These are phyloP conservation scores for Nicotiana sylvestris DNA, from an alignment of 257 asterid genomes.

Conservation along the genomic window DNA sequence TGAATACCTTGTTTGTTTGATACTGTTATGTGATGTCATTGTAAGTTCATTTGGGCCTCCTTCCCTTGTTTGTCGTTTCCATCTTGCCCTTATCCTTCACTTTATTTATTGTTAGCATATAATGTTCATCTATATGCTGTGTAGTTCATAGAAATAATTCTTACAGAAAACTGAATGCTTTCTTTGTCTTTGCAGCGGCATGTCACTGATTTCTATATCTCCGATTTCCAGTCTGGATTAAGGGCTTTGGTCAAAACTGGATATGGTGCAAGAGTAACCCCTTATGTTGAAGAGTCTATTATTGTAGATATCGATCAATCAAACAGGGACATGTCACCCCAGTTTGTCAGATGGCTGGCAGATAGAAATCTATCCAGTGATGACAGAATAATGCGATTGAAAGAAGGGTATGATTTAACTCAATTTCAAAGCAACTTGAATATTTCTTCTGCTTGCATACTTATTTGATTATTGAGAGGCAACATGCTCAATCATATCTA, in stretches of 20 bases:
- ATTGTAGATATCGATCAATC: constrained; percentile 55
- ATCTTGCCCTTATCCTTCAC: neutral
- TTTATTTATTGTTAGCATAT: neutral
- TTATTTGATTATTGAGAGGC: neutral
- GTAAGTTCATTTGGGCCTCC: neutral
- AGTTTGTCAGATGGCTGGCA: constrained; percentile 66
- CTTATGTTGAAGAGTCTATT: constrained; percentile 66
- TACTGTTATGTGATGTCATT: neutral
- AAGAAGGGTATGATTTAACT: constrained; percentile 54
- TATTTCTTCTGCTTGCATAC: neutral
- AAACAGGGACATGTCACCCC: constrained; percentile 44
- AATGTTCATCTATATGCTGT: neutral
- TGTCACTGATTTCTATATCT: constrained; percentile 78
- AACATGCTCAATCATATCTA: neutral
- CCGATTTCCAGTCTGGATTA: constrained; percentile 82
- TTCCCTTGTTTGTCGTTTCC: neutral
- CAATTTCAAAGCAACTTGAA: neutral
- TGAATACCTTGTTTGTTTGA: neutral
- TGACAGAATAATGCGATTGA: constrained; percentile 57
- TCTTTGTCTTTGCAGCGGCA: constrained; percentile 51
- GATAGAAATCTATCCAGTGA: constrained; percentile 68
- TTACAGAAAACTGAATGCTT: neutral
- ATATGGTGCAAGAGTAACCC: constrained; percentile 59
- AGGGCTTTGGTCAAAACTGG: constrained; percentile 90
- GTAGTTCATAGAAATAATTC: neutral